Conservation (phyloP, 1,284 basidiomycete genomes). For the Anthracocystis setariae region DNA sequence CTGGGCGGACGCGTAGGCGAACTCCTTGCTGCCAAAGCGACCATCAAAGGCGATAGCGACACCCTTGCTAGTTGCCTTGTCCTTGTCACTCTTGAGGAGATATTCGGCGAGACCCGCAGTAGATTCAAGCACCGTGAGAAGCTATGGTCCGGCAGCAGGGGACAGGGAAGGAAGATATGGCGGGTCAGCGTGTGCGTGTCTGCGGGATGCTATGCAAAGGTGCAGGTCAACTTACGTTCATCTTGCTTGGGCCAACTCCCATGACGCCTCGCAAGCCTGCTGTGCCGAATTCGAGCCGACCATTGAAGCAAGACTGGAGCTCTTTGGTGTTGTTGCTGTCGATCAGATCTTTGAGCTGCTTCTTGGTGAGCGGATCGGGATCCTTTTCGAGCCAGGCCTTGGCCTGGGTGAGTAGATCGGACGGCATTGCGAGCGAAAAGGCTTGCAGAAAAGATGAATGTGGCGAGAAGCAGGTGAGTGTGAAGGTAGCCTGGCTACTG, state of each 20-base stretch:
- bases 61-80: conserved; percentile 35
- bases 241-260: conserved; percentile 56
- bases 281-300: conserved; percentile 57
- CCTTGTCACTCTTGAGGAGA: conserved; percentile 38
- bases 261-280: conserved; percentile 58
- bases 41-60: conserved; percentile 64
- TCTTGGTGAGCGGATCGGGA: conserved; percentile 44
- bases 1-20: conserved; percentile 53
- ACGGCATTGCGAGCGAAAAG: conserved; percentile 7
- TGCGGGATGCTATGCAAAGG: too few relatives aligned
- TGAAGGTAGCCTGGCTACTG: too few relatives aligned
- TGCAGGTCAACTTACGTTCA: conserved; percentile 47
- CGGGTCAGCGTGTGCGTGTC: too few relatives aligned
- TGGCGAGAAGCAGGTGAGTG: too few relatives aligned
- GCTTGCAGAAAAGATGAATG: background rate
- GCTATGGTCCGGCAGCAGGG: conserved; percentile 11
- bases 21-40: conserved; percentile 53
- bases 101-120: conserved; percentile 54
- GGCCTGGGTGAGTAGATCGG: conserved; percentile 38
- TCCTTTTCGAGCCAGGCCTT: conserved; percentile 56
- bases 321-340: conserved; percentile 36
- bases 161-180: too few relatives aligned
- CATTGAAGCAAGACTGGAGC: conserved; percentile 52
- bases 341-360: conserved; percentile 40
- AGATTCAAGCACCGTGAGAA: conserved; percentile 57